Base-by-base conservation (phyloP, 2,329 filamentous ascomycete species). In the Claviceps sp. region DNA sequence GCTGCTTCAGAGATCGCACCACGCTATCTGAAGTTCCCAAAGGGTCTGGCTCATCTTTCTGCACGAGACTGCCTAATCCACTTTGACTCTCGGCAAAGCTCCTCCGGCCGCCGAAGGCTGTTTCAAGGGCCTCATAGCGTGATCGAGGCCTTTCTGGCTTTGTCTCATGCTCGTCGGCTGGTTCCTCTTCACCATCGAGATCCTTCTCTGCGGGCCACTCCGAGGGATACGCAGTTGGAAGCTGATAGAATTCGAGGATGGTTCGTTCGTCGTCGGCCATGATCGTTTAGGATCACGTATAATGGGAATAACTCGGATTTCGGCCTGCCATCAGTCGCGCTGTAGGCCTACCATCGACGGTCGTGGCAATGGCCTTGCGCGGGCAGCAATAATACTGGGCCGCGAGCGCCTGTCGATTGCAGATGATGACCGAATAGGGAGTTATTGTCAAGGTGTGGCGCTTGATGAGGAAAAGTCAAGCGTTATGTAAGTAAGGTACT, bases 21-120 rank as follows among this genome's bases (percentile, higher is more conserved):
- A 98, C 90, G 63, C 88, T 96, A 52, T 91, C 85, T 1, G 85
- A 83, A 50, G 82, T 82, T n/a, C 93, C 93, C 50, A 98, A 69
- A 4, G 93, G 89, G 69, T 98, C 93, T 2, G 88, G 80, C 67
- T 98, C 94, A 65, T 98, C 93, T 64, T 86, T 86, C 63, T 93
- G 87, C 34, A 95, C 86, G 55, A 91, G 70, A 60, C 83, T 93
- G 57, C 86, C 85, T 46, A 84, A 74, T 62, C 78, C 82, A 7
- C 47, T 45, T 18, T 51, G 53, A 8, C 45, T 51, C 5, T 50
- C 53, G 9, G 16, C 18, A 14, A 86, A 70, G 48, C 76, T 71
- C 64, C 80, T 87, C 61, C 78, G 78, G 54, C 82, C 77, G 59
- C 82, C 79, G 47, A 85, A 78, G 50, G 81, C 81, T 54, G 84